These are phyloP conservation scores for Podospora appendiculata DNA, from an alignment of 495 filamentous ascomycete genomes.

Conservation along the genomic window DNA sequence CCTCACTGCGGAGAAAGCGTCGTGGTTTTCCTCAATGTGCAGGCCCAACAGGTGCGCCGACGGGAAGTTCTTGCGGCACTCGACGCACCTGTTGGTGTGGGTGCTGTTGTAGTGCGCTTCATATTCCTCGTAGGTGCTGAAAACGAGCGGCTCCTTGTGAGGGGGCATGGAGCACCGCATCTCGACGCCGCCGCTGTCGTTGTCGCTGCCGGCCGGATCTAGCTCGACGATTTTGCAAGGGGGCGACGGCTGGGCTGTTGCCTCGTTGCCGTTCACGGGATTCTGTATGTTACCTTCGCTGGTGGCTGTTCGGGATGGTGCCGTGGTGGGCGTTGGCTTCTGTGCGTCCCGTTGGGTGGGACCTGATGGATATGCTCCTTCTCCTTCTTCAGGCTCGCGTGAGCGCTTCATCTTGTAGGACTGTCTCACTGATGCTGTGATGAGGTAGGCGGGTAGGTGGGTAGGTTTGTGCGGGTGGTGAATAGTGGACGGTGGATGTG, in stretches of 20 bases:
- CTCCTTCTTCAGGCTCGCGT: conserved; percentile 41
- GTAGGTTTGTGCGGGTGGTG: too few relatives aligned
- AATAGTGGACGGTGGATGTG: too few relatives aligned
- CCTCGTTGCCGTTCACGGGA: not conserved
- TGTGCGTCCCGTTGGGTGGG: not conserved
- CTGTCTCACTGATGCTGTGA: too few relatives aligned
- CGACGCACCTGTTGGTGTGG: conserved; percentile 77
- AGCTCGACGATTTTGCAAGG: conserved; percentile 36
- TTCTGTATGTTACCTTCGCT: not conserved
- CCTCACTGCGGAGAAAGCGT: conserved; percentile 62
- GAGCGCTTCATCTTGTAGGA: conserved; percentile 41
- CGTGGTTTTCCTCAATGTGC: conserved; percentile 91
- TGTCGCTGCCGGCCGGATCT: conserved; percentile 20
- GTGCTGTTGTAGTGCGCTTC: conserved; percentile 76
- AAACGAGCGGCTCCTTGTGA: conserved; percentile 59
- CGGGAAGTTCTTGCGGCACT: conserved; percentile 74
- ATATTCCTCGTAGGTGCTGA: conserved; percentile 72
- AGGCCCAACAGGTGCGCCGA: conserved; percentile 63
- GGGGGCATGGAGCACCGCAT: conserved; percentile 79
- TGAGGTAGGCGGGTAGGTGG: too few relatives aligned
- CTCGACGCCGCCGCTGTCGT: conserved; percentile 20
- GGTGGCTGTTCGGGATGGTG: conserved; percentile 1
- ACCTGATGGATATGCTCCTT: conserved; percentile 4
- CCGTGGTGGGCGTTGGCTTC: not conserved
- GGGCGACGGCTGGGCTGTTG: conserved; percentile 12